These are phyloP conservation scores for Neofusicoccum kwambonambiense DNA, from an alignment of 2,329 filamentous ascomycete species.

Conservation along the genomic window DNA sequence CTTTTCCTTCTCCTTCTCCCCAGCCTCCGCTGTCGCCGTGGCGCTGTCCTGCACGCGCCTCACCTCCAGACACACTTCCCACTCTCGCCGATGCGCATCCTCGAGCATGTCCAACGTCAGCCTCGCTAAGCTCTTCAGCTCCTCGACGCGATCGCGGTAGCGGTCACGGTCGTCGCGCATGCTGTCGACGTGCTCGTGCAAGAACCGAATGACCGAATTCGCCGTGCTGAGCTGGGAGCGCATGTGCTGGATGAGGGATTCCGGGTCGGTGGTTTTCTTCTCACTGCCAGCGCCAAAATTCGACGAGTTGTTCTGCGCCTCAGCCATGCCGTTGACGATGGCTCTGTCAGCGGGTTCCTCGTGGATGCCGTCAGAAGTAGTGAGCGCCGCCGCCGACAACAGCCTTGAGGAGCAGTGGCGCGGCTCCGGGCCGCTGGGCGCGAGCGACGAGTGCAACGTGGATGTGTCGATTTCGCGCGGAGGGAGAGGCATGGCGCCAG, in stretches of 20 bases:
- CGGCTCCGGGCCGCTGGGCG: background rate
- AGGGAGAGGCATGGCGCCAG: background rate
- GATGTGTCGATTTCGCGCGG: background rate
- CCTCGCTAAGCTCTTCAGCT: constrained; percentile 12
- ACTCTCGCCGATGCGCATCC: constrained; percentile 9
- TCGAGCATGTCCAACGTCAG: constrained; percentile 11
- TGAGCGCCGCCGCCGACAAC: background rate
- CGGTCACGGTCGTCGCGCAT: constrained; percentile 10
- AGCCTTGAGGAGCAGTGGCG: background rate
- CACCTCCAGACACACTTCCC: constrained; percentile 13
- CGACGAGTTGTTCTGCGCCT: no score
- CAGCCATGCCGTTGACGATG: background rate
- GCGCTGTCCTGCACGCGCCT: background rate
- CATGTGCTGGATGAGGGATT: constrained; percentile 6
- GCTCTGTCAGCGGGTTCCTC: background rate
- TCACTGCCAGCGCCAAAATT: no score
- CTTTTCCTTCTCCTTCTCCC: background rate
- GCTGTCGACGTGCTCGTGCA: constrained; percentile 17
- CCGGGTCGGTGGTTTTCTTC: background rate
- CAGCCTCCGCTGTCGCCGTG: background rate
- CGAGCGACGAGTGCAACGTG: background rate
- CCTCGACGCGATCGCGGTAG: constrained; percentile 6
- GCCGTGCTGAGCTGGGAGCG: constrained; percentile 14
- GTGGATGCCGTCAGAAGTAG: background rate
- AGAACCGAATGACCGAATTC: constrained; percentile 9